These are phyloP conservation scores for Elsinoe perseae DNA, from an alignment of 2,329 filamentous ascomycete genomes.

Conservation along the genomic window DNA sequence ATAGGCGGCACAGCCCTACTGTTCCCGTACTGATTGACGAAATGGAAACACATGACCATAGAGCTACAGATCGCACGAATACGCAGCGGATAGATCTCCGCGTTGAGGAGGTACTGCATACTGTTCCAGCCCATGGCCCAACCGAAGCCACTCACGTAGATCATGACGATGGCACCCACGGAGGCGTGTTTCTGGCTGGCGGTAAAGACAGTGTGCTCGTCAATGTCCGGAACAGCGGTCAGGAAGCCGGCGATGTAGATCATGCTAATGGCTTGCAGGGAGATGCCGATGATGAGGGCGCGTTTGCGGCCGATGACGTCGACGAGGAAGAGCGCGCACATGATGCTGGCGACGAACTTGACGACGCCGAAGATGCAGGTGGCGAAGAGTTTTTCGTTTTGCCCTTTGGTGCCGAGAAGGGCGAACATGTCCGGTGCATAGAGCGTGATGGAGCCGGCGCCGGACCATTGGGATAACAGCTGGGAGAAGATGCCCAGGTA, in stretches of 20 bases:
- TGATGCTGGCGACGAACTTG: conserved; percentile 58
- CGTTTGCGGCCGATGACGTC: conserved; percentile 67
- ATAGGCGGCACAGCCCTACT: conserved; percentile 64
- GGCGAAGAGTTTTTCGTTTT: conserved; percentile 59
- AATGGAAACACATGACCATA: conserved; percentile 66
- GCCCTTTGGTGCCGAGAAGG: conserved; percentile 59
- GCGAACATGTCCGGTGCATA: conserved; percentile 67
- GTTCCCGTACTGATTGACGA: conserved; percentile 67
- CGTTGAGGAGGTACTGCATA: conserved; percentile 68
- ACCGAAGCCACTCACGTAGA: conserved; percentile 48
- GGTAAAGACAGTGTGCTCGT: conserved; percentile 42
- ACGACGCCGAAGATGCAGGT: conserved; percentile 68
- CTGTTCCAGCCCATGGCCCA: conserved; percentile 68
- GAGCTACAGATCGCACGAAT: conserved; percentile 62
- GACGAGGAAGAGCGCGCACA: conserved; percentile 68
- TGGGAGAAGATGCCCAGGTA: conserved; percentile 60
- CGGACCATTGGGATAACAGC: conserved; percentile 64
- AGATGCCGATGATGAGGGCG: conserved; percentile 41
- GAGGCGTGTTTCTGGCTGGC: conserved; percentile 46
- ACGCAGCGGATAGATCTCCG: conserved; percentile 65
- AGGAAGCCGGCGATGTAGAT: conserved; percentile 45
- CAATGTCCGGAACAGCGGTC: conserved; percentile 50
- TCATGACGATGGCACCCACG: conserved; percentile 49
- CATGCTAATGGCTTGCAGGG: conserved; percentile 41
- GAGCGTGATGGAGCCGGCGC: conserved; percentile 61